phyloP scores from a whole-genome alignment of 306 rosid genomes.

The Spatholobus suberectus region DNA sequence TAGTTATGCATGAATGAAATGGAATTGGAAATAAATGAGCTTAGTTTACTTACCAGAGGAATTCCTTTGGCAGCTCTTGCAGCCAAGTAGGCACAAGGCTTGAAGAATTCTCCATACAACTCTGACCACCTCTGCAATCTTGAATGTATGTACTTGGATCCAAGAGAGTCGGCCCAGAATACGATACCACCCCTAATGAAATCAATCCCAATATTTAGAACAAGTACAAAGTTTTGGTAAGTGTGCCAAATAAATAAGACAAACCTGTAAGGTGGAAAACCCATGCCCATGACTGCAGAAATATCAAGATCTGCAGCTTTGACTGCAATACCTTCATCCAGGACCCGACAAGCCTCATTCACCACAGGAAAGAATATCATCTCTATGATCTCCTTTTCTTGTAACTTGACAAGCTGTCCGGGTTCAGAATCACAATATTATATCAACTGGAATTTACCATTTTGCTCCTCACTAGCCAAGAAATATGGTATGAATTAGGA shows the following conservation, averaged over 20 bases:
- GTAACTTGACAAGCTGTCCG: slow-evolving; percentile 74
- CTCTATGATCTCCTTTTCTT: slow-evolving; percentile 86
- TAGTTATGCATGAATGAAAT: neutral
- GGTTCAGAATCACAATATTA: slow-evolving; percentile 37
- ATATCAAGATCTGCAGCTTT: slow-evolving; percentile 94
- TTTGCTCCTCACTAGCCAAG: neutral
- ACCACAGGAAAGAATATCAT: slow-evolving; percentile 97
- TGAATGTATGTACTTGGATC: slow-evolving; percentile 86
- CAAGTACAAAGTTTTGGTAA: neutral
- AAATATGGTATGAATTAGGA: slow-evolving; percentile 17
- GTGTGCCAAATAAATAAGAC: slow-evolving; percentile 19
- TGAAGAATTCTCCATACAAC: slow-evolving; percentile 80
- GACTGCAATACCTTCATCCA: slow-evolving; percentile 90
- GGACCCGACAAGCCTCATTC: slow-evolving; percentile 96
- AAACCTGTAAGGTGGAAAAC: slow-evolving; percentile 97
- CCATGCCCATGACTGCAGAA: slow-evolving; percentile 92
- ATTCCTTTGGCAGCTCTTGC: slow-evolving; percentile 88
- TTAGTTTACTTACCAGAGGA: slow-evolving; percentile 71
- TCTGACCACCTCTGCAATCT: slow-evolving; percentile 87
- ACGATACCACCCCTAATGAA: slow-evolving; percentile 88
- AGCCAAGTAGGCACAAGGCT: slow-evolving; percentile 92
- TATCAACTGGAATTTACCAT: neutral
- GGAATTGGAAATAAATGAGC: slow-evolving; percentile 28
- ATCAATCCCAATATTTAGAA: slow-evolving; percentile 37
- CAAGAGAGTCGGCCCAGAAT: slow-evolving; percentile 95